Base-by-base conservation (phyloP, 139 green algal genomes). In the Pseudopediastrum boryanum region DNA sequence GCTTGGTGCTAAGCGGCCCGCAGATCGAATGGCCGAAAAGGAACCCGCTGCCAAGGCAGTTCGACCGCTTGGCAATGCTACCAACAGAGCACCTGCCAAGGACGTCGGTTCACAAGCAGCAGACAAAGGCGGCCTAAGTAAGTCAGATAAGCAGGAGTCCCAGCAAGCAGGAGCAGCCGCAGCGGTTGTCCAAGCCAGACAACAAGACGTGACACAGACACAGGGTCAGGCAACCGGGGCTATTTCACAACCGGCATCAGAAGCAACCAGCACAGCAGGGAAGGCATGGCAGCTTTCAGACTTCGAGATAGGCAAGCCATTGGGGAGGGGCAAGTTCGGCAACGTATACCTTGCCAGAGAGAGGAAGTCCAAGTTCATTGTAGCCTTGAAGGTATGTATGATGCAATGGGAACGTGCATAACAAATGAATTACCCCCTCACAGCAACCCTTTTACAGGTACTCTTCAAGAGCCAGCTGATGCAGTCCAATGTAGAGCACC, bases 301-400 rank as follows among this genome's bases (percentile, higher is more conserved):
- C 83, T 99, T 99, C 77, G 96, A 99, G 68, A 98, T 99, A 36
- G 96, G 96, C 36, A 95, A 90, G 78, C 96, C 94, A 5, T 86
- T 99, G 27, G 96, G 96, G 2, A 86, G 91, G 46, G 96, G 96
- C 65, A 99, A 99, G 79, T 99, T 99, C 86, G 96, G 96, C 52
- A 99, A 98, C 67, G 96, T 99, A 21, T 99, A 99, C 89, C 83
- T 99, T 33, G 96, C 97, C 0, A 82, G 96, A 3, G 96, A 99
- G 85, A 95, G 94, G 80, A 81, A 86, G 41, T 96, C 80, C 82
- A 91, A 96, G 74, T 98, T 92, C 81, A 93, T 99, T 6, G 93
- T 99, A 35, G 96, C 96, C 0, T 81, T 99, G 0, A 99, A 99
- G 92, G 96, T 97, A 52, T 16, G 82, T 25, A 25, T 41, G 12